phyloP scores from a whole-genome alignment of 2,329 filamentous ascomycete species.

The Cladophialophora yegresii region DNA sequence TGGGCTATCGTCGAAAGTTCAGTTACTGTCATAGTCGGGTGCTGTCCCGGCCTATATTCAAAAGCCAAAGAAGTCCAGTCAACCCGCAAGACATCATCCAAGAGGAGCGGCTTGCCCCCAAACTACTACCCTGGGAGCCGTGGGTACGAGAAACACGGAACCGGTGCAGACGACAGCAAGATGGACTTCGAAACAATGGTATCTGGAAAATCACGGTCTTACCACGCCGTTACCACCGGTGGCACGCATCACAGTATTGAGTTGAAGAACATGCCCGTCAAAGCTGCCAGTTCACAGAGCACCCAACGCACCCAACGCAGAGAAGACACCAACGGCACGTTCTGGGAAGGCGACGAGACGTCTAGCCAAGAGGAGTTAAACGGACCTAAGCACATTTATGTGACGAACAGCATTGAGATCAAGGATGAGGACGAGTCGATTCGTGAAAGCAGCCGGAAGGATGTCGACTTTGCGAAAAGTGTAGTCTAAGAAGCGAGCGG shows the following conservation, averaged over 20 bases:
- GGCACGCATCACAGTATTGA: constrained; percentile 1
- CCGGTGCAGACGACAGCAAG: background rate
- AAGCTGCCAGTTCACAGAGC: background rate
- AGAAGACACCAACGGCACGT: constrained; percentile 2
- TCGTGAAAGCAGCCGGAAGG: background rate
- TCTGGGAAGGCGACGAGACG: constrained; percentile 9
- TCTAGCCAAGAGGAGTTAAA: constrained; percentile 16
- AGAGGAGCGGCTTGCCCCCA: background rate
- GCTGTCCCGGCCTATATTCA: constrained; percentile 12
- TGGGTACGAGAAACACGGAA: constrained; percentile 2
- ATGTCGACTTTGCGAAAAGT: background rate
- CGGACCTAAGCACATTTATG: constrained; percentile 7
- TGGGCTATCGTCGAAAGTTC: constrained; percentile 11
- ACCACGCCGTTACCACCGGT: background rate
- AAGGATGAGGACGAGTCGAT: constrained; percentile 12
- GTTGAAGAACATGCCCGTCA: constrained; percentile 3
- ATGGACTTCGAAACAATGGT: background rate
- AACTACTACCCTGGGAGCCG: constrained; percentile 9
- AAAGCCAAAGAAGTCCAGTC: constrained; percentile 12
- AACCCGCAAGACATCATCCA: constrained; percentile 8
- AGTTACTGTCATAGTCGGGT: constrained; percentile 3
- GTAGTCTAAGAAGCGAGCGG: background rate
- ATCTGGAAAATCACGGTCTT: background rate
- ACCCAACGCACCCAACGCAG: background rate
- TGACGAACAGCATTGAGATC: constrained; percentile 13